A percentile compares a stretch with the other conserved stretches of the same genome.
Conservation (phyloP, 768 basidiomycete species). For the Tulasnella sp. region DNA sequence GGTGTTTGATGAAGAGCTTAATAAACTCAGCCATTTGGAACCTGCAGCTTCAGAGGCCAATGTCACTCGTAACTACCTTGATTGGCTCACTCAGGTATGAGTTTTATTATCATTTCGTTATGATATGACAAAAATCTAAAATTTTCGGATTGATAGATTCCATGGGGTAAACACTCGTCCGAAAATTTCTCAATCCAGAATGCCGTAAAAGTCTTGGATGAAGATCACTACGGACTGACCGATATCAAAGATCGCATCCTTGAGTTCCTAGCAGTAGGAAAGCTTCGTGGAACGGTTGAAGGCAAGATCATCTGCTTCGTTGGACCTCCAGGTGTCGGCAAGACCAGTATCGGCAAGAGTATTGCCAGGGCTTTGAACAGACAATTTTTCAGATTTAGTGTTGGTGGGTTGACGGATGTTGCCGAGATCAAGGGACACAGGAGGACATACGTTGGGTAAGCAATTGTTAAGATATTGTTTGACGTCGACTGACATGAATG, state of each 20-base stretch:
- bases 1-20: constrained; percentile 92
- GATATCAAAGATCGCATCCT: constrained; percentile 90
- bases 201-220: constrained; percentile 74
- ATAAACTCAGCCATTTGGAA: constrained; percentile 78
- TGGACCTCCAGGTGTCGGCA: constrained; percentile 95
- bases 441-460: constrained; percentile 84
- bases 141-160: constrained; percentile 46
- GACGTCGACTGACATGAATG: not conserved
- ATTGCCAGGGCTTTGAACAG: constrained; percentile 83
- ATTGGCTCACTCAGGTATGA: constrained; percentile 73
- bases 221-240: constrained; percentile 85
- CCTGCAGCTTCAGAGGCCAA: constrained; percentile 87
- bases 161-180: constrained; percentile 89
- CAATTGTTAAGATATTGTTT: not conserved
- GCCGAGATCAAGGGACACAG: constrained; percentile 99
- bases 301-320: constrained; percentile 97
- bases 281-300: constrained; percentile 84
- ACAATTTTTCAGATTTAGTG: constrained; percentile 93
- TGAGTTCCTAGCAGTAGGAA: constrained; percentile 92
- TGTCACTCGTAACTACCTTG: constrained; percentile 87
- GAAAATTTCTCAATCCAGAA: constrained; percentile 85
- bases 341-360: constrained; percentile 91
- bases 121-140: not conserved
- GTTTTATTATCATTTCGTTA: not conserved
- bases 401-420: constrained; percentile 92